These are phyloP conservation scores for Lagenaria siceraria DNA, from an alignment of 306 rosid genomes.

Conservation along the genomic window DNA sequence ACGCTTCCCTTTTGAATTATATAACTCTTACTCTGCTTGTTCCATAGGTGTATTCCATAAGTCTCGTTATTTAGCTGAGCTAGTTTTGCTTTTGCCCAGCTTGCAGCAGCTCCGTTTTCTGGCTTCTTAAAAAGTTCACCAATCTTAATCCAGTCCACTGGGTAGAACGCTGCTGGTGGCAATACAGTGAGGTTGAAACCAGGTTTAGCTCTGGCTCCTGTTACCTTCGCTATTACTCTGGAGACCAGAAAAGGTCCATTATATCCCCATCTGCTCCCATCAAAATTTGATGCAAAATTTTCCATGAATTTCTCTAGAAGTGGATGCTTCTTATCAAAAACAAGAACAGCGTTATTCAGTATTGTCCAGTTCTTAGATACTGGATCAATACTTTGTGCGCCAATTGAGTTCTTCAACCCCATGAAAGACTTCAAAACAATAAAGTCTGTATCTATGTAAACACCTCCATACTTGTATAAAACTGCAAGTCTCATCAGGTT, in stretches of 20 bases:
- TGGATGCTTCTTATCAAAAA: conserved; percentile 71
- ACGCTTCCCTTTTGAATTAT: conserved; percentile 56
- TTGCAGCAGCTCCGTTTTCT: conserved; percentile 12
- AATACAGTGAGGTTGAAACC: conserved; percentile 31
- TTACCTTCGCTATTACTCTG: conserved; percentile 37
- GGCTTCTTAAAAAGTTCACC: conserved; percentile 39
- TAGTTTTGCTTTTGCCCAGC: conserved; percentile 44
- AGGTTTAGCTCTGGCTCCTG: conserved; percentile 10
- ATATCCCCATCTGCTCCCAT: conserved; percentile 76
- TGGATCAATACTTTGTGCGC: conserved; percentile 50
- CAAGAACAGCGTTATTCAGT: conserved; percentile 63
- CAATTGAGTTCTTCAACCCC: conserved; percentile 53
- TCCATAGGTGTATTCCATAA: conserved; percentile 72
- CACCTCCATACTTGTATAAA: conserved; percentile 64
- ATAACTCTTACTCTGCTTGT: conserved; percentile 44
- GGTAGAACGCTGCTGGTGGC: conserved; percentile 54
- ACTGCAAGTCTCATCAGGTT: conserved; percentile 54
- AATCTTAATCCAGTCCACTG: conserved; percentile 44
- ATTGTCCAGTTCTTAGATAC: conserved; percentile 48
- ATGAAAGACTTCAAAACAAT: conserved; percentile 36
- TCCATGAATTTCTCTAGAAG: conserved; percentile 49
- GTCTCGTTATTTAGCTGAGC: conserved; percentile 32
- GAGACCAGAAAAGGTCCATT: conserved; percentile 88
- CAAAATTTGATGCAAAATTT: conserved; percentile 57
- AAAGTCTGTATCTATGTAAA: conserved; percentile 64